Conservation (phyloP, 495 filamentous ascomycete genomes). For the Podospora sp. region DNA sequence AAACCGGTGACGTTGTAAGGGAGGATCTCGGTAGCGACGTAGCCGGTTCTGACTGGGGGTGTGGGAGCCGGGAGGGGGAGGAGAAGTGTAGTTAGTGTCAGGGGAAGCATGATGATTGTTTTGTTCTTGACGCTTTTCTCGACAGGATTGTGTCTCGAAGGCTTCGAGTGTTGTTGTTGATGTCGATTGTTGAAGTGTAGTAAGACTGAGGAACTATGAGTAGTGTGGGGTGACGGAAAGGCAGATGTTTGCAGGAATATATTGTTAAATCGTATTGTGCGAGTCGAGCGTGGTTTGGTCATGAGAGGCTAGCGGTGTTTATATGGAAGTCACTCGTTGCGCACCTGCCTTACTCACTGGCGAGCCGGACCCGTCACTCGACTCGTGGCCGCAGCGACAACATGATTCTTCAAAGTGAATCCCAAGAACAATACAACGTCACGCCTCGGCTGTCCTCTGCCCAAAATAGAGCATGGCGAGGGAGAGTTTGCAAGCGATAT, state of each 20-base stretch:
- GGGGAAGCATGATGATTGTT: background rate
- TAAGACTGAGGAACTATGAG: background rate
- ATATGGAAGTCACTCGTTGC: too few species aligned
- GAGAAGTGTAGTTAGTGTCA: background rate
- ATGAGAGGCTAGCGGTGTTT: too few species aligned
- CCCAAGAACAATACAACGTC: background rate
- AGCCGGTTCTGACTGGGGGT: slow-evolving; percentile 2
- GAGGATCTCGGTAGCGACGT: slow-evolving; percentile 14
- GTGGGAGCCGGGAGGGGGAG: background rate
- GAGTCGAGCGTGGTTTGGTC: too few species aligned
- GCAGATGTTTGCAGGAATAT: background rate
- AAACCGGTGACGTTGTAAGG: slow-evolving; percentile 31
- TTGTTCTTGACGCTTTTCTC: too few species aligned
- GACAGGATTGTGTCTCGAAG: too few species aligned
- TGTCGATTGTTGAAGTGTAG: background rate
- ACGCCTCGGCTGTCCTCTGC: background rate
- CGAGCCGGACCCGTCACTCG: too few species aligned
- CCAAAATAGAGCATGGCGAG: background rate
- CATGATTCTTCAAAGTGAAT: background rate
- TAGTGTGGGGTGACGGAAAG: too few species aligned
- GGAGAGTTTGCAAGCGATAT: background rate
- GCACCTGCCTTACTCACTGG: background rate
- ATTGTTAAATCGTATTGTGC: too few species aligned
- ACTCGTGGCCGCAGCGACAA: background rate
- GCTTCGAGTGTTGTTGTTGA: background rate